Base-by-base conservation (phyloP, 306 rosid species). In the Trifolium subterraneum region DNA sequence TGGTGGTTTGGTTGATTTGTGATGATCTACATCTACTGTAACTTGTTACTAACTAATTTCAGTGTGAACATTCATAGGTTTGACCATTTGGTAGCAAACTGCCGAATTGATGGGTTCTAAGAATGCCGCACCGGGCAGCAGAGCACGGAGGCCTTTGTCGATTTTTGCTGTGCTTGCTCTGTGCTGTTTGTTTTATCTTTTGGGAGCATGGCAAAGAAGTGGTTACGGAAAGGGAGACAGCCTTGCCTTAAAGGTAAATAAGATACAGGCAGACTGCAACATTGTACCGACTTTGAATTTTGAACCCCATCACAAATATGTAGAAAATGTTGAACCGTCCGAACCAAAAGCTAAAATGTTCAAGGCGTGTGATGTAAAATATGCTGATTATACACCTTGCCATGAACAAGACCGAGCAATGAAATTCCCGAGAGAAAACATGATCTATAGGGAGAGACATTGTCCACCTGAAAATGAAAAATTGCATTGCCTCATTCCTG, bases 391-490 rank as follows among this genome's bases (percentile, higher is more conserved):
- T 73, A 95, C 99, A 16, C 99, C 99, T 75, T 95, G 99, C 84
- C 99, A 95, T 67, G 98, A 95, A 72, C 99, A 95, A 84, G 98
- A 92, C 77, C 88, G 90, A 64, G 99, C 99, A 45, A 94, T 95
- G 99, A 81, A 29, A 50, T 95, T 92, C 87, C 93, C 99, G 0
- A 95, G 99, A 81, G 98, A 92, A 61, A 87, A 92, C 83, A 95
- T 95, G 98, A 82, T 90, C 75, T 95, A 95, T 83, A 87, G 99
- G 83, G 99, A 95, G 80, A 90, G 99, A 68, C 99, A 95, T 82
- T 95, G 99, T 68, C 99, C 99, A 12, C 70, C 93, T 33, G 82
- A 83, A 70, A 86, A 86, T 6, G 98, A 95, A 79, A 92, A 95
- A 82, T 61, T 95, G 79, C 92, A 20, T 61, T 95, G 99, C 82